Percentiles rank a stretch among this genome's conserved stretches.
Evolutionary conservation across 2,329 filamentous ascomycete species (phyloP).

Genomic region (Paraconiothyrium brasiliense): DNA sequence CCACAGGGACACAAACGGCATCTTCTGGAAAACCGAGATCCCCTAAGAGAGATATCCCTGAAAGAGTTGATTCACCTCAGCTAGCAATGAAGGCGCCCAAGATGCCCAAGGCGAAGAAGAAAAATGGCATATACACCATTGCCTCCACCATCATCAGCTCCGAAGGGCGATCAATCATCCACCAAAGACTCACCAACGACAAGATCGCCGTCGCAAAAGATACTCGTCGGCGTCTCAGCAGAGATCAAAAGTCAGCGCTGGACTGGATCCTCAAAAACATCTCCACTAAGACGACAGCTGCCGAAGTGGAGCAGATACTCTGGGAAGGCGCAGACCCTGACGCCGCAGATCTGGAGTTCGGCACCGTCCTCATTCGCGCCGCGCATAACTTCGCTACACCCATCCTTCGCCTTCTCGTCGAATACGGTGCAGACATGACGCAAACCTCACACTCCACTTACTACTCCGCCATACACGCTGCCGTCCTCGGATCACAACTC

Average conservation of each 20-base stretch:
- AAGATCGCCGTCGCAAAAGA: constrained; percentile 40
- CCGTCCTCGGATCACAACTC: constrained; percentile 36
- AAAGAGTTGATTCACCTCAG: constrained; percentile 12
- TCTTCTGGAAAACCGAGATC: constrained; percentile 3
- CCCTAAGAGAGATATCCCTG: neutral
- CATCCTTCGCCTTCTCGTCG: constrained; percentile 35
- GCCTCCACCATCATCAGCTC: constrained; percentile 36
- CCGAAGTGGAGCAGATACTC: constrained; percentile 40
- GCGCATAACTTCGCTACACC: constrained; percentile 38
- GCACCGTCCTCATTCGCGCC: constrained; percentile 40
- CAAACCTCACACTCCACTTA: constrained; percentile 28
- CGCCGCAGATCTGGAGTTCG: constrained; percentile 40
- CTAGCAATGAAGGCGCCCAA: constrained; percentile 15
- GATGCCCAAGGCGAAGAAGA: constrained; percentile 20
- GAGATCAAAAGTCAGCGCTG: constrained; percentile 36
- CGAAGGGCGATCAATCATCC: constrained; percentile 35
- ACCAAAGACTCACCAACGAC: constrained; percentile 38
- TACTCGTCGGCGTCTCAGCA: constrained; percentile 35
- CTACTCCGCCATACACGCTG: constrained; percentile 42
- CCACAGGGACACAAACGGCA: constrained; percentile 30
- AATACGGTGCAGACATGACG: constrained; percentile 44
- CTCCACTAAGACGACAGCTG: constrained; percentile 30
- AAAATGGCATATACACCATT: constrained; percentile 18
- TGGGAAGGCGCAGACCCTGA: constrained; percentile 45
- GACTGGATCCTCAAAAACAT: constrained; percentile 43